Conservation (phyloP, 768 basidiomycete genomes). For the Russula compacta region DNA sequence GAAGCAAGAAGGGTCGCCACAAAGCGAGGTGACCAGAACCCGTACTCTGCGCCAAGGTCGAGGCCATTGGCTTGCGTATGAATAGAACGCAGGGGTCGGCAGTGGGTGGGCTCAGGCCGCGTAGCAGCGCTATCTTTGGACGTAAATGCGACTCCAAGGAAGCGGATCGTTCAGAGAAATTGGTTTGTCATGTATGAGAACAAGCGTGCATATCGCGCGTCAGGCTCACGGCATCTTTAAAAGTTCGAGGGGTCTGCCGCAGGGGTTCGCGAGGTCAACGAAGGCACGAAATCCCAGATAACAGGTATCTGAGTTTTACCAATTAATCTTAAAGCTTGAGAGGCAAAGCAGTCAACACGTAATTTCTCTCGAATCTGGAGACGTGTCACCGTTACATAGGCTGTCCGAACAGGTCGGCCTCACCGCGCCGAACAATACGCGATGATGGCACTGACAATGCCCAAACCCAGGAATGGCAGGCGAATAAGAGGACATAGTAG, state of each 20-base stretch:
- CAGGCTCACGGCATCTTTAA: constrained; percentile 4
- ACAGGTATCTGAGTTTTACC: neutral
- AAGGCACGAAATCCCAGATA: neutral
- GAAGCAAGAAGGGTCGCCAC: constrained; percentile 4
- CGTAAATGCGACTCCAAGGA: constrained; percentile 13
- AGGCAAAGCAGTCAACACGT: constrained; percentile 7
- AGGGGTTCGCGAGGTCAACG: neutral
- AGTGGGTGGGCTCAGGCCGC: neutral
- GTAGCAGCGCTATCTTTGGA: constrained; percentile 5
- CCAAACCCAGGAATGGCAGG: neutral
- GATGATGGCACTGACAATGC: neutral
- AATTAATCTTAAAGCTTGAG: constrained; percentile 10
- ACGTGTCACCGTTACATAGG: constrained; percentile 9
- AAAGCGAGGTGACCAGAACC: neutral
- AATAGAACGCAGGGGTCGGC: neutral
- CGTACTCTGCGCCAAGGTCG: neutral
- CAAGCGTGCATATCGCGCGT: constrained; percentile 4
- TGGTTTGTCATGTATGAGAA: constrained; percentile 9
- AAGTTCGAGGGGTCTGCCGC: constrained; percentile 1
- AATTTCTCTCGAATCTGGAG: neutral
- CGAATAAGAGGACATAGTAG: neutral
- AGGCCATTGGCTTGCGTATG: constrained; percentile 2
- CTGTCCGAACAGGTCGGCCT: constrained; percentile 12
- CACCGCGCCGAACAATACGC: neutral
- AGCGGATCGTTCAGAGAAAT: constrained; percentile 15